A percentile compares a stretch with the other conserved stretches of the same genome.
These are phyloP conservation scores for Mycena vitilis DNA, from an alignment of 768 basidiomycete genomes.

Conservation along the genomic window DNA sequence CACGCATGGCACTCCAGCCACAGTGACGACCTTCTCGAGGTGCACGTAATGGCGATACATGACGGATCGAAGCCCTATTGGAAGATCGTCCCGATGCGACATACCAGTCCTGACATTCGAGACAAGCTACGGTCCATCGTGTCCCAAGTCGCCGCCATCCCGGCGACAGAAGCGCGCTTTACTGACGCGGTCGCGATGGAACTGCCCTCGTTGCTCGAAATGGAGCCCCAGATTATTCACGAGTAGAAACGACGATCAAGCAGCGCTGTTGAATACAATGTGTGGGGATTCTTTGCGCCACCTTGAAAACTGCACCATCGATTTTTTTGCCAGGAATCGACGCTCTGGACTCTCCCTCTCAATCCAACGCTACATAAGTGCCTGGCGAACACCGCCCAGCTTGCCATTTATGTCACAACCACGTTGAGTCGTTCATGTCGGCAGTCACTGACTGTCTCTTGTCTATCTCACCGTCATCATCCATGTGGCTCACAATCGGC, in stretches of 20 bases:
- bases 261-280: no score
- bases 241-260: neutral
- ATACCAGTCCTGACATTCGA: neutral
- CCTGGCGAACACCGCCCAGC: no score
- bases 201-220: neutral
- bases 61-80: neutral
- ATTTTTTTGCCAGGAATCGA: no score
- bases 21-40: neutral
- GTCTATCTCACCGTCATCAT: no score
- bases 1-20: neutral
- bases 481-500: no score
- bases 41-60: constrained; percentile 9
- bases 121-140: neutral
- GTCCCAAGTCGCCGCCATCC: neutral
- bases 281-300: no score
- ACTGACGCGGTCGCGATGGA: neutral
- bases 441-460: no score
- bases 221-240: constrained; percentile 1
- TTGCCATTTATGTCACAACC: no score
- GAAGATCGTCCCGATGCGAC: constrained; percentile 11
- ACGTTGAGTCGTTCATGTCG: no score
- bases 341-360: no score
- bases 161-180: neutral
- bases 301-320: no score
- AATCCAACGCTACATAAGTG: no score